These are phyloP conservation scores for Rhododendron henanense DNA, from an alignment of 148 eudicot genomes.

Conservation along the genomic window DNA sequence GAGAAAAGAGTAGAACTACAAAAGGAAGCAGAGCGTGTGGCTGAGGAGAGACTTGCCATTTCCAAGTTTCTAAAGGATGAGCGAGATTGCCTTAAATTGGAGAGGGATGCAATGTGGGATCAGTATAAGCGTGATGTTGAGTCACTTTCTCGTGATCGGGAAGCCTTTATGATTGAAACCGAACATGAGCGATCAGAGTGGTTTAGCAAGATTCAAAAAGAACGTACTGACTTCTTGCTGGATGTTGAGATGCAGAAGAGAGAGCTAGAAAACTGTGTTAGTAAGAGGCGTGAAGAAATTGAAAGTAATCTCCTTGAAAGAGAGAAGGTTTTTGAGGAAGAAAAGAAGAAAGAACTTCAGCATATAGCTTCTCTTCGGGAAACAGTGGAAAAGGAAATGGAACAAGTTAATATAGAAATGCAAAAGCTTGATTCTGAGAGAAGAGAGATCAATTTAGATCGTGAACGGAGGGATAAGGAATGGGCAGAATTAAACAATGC, in stretches of 20 bases:
- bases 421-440: slow-evolving; percentile 73
- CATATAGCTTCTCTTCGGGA: slow-evolving; percentile 55
- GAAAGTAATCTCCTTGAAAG: slow-evolving; percentile 69
- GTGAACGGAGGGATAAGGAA: slow-evolving; percentile 74
- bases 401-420: slow-evolving; percentile 54
- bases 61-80: slow-evolving; percentile 67
- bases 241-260: slow-evolving; percentile 76
- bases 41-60: slow-evolving; percentile 55
- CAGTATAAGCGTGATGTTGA: slow-evolving; percentile 60
- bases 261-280: slow-evolving; percentile 69
- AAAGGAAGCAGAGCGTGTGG: slow-evolving; percentile 67
- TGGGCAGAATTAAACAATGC: slow-evolving; percentile 76
- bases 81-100: slow-evolving; percentile 67
- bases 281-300: slow-evolving; percentile 79
- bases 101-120: slow-evolving; percentile 66
- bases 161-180: slow-evolving; percentile 58
- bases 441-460: slow-evolving; percentile 67
- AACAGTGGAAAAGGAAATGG: slow-evolving; percentile 55
- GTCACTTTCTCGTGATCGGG: slow-evolving; percentile 69
- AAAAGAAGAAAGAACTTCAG: slow-evolving; percentile 68
- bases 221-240: slow-evolving; percentile 61
- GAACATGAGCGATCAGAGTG: slow-evolving; percentile 74
- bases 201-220: slow-evolving; percentile 82
- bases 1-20: slow-evolving; percentile 74
- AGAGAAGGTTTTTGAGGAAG: slow-evolving; percentile 69